A percentile compares a stretch with the other conserved stretches of the same genome.
Evolutionary conservation across 371 early-diverging fungal species (phyloP).

Genomic region (Parasitella parasitica): DNA sequence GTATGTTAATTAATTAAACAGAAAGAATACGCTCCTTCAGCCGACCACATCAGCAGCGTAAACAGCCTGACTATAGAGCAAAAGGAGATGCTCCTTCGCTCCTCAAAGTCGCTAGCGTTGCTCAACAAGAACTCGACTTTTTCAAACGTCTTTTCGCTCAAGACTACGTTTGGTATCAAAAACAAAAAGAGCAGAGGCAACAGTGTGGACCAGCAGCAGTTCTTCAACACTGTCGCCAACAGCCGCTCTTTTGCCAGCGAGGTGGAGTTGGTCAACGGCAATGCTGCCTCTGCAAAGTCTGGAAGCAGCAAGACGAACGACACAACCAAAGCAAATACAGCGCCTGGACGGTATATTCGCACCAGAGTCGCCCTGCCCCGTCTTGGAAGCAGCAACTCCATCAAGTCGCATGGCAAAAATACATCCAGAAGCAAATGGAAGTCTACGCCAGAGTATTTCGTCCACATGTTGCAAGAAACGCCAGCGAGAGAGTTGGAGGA

Average conservation of each 20-base stretch:
- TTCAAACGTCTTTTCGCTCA: slow-evolving; percentile 28
- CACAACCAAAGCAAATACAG: slow-evolving; percentile 18
- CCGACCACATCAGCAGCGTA: slow-evolving; percentile 35
- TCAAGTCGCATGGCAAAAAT: slow-evolving; percentile 10
- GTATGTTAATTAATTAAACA: not conserved
- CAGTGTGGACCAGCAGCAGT: not conserved
- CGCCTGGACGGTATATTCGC: slow-evolving; percentile 15
- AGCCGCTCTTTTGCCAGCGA: not conserved
- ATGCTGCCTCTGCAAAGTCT: not conserved
- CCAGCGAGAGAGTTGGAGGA: slow-evolving; percentile 40
- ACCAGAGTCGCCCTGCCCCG: slow-evolving; percentile 14
- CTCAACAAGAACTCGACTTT: slow-evolving; percentile 38
- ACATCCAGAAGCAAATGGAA: slow-evolving; percentile 23
- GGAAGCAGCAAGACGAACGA: not conserved
- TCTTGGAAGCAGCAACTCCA: not conserved
- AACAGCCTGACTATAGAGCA: slow-evolving; percentile 41
- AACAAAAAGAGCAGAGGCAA: not conserved
- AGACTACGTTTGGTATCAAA: slow-evolving; percentile 29
- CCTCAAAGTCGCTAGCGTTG: slow-evolving; percentile 35
- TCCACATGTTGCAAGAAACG: slow-evolving; percentile 28
- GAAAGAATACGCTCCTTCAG: slow-evolving; percentile 46
- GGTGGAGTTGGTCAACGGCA: not conserved
- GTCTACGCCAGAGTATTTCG: slow-evolving; percentile 40
- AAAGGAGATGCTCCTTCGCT: slow-evolving; percentile 40
- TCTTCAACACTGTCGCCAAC: not conserved